Base-by-base conservation (phyloP, 1,139 yeast species). In the Meyerozyma carpophila region DNA sequence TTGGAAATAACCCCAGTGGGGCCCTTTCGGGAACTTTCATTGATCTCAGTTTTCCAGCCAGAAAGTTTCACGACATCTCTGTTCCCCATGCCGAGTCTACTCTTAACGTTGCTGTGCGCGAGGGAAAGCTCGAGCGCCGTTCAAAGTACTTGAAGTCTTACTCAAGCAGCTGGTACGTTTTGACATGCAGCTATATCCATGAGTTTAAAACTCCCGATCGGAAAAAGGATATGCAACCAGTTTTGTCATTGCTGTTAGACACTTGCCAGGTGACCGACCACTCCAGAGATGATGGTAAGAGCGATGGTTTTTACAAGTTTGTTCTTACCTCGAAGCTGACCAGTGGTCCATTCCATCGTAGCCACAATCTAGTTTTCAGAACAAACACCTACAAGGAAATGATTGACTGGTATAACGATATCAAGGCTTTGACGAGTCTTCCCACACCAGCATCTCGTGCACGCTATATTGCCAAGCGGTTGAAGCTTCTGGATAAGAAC, bases 291-390 rank as follows among this genome's bases (percentile, higher is more conserved):
- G 87, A 84, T 48, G 80, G 84, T 8, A 72, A 70, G 46, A 60
- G 75, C 32, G 79, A 80, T 36, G 78, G 81, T 5, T 69, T 70
- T 45, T 86, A 83, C 66, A 90, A 89, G 64, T 93, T 93, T 65
- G 86, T 89, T 18, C 71, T 93, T 48, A 78, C 78, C 49, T 84
- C 94, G 21, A 86, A 83, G 53, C 70, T 62, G 63, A 82, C 84
- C 52, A 79, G 79, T 51, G 90, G 91, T 9, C 58, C 72, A 49
- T 70, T 72, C 58, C 85, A 84, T 52, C 77, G 89, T 57, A 87
- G 89, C 42, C 97, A 91, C 65, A 90, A 89, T 57, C 90, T 94
- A 89, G 95, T 90, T 9, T 91, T 93, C 68, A 76, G 96, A 55
- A 84, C 95, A 21, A 91, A 86, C 57, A 78, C 84, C 39, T 85